A percentile compares a stretch with the other conserved stretches of the same genome.
These are phyloP conservation scores for Thalassiosira profunda DNA, from an alignment of 108 stramenopile species.

Conservation along the genomic window DNA sequence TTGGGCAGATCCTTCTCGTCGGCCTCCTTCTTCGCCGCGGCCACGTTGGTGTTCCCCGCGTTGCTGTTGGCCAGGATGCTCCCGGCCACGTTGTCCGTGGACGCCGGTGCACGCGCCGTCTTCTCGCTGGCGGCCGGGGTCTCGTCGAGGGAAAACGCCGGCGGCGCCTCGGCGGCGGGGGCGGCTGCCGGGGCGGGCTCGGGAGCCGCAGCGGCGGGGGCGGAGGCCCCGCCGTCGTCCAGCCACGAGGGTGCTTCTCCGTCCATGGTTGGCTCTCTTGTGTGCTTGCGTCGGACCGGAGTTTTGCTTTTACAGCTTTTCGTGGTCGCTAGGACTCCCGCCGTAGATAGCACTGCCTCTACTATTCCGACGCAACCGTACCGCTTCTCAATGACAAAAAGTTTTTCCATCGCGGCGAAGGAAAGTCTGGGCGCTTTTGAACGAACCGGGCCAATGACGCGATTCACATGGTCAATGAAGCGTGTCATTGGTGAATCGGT, in stretches of 20 bases:
- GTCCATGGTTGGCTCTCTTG: conserved; percentile 31
- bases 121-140: conserved; percentile 15
- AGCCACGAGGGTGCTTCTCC: conserved; percentile 48
- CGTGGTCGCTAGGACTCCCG: too few species aligned
- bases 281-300: too few species aligned
- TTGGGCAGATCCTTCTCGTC: conserved; percentile 75
- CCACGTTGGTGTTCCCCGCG: background rate
- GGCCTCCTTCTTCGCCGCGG: conserved; percentile 9
- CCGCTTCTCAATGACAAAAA: too few species aligned
- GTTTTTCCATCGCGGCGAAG: too few species aligned
- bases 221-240: conserved; percentile 7
- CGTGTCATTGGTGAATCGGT: too few species aligned
- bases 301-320: too few species aligned
- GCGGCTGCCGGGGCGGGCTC: conserved; percentile 1
- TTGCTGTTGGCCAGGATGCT: conserved; percentile 22
- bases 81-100: conserved; percentile 45
- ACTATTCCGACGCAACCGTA: too few species aligned
- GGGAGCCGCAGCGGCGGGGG: conserved; percentile 10
- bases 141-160: conserved; percentile 25
- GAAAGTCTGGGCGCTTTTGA: too few species aligned
- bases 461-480: too few species aligned
- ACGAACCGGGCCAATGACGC: too few species aligned
- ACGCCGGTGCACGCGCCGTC: conserved; percentile 9
- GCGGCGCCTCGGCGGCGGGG: background rate
- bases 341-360: too few species aligned